phyloP scores from a whole-genome alignment of 768 basidiomycete species.

The Mrakia hoshinonis region DNA sequence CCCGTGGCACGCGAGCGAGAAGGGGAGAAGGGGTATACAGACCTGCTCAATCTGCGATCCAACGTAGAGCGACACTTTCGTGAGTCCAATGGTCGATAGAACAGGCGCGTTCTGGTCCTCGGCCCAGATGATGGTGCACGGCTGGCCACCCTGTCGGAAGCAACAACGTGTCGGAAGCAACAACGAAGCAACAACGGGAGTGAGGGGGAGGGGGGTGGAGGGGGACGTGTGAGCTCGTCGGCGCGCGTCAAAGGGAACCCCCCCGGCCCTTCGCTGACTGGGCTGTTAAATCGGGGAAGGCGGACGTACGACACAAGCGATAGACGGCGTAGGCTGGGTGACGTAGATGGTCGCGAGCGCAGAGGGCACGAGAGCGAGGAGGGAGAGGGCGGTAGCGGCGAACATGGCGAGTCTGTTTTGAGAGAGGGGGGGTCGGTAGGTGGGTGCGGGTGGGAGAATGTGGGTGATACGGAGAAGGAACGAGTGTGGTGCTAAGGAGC shows the following conservation, averaged over 20 bases:
- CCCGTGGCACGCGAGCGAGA: background rate
- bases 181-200: background rate
- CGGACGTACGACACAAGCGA: background rate
- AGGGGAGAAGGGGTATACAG: background rate
- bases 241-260: background rate
- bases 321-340: constrained; percentile 4
- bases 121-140: constrained; percentile 13
- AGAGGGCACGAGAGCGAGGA: constrained; percentile 4
- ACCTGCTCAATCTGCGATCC: constrained; percentile 4
- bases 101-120: background rate
- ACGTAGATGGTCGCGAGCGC: constrained; percentile 10
- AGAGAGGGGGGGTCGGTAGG: background rate
- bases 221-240: background rate
- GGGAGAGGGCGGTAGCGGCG: constrained; percentile 6
- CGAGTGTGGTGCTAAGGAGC: constrained; percentile 12
- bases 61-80: background rate
- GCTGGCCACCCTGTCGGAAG: background rate
- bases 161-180: background rate
- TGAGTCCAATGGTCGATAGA: background rate
- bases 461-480: background rate
- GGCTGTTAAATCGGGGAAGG: background rate
- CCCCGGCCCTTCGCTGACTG: too few relatives aligned
- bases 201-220: background rate
- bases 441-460: background rate
- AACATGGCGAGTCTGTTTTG: background rate